Evolutionary conservation across 2,329 filamentous ascomycete species (phyloP), one percentile per base, ranked within the genome.

Genomic region (Penicillium rolfsii): DNA sequence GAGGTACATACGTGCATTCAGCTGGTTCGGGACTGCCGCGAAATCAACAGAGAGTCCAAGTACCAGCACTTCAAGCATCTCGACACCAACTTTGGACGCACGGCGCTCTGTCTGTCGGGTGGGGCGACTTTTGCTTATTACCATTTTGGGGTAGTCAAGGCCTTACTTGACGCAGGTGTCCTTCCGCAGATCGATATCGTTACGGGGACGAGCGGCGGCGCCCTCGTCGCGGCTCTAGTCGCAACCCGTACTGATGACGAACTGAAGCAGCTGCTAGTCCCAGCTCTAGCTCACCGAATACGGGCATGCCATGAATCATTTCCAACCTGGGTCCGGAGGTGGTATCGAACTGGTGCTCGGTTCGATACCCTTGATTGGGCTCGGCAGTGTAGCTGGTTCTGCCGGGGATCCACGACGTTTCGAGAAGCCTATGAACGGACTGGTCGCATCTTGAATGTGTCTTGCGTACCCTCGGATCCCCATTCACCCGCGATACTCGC

Each of bases 331-430:
- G 71, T 89, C 52, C 85, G 83, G 52, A 86, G 95, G 55, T 98
- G 93, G 93, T 97, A 91, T 87, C 87, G 84, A 67, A 98, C 94
- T 0, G 95, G 95, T 1, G 95, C 95, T 30, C 86, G 95, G 11
- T 99, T 99, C 73, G 95, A 99, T 79, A 91, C 91, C 11, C 82
- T 97, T 3, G 91, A 96, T 67, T 99, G 94, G 94, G 94, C 94
- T 0, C 84, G 83, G 61, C 86, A 89, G 66, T 91, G 89, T 71
- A 87, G 88, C 62, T 99, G 95, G 95, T 98, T 95, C 82, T 91
- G 91, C 45, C 85, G 88, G 67, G 95, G 95, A 35, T 96, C 91
- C 45, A 90, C 94, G 82, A 99, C 95, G 0, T 99, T 99, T 75
- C 87, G 89, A 58, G 95, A 99, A 79, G 95, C 95, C 2, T 98